Conservation (phyloP, 2,329 filamentous ascomycete genomes). For the Diaporthe sp. region DNA sequence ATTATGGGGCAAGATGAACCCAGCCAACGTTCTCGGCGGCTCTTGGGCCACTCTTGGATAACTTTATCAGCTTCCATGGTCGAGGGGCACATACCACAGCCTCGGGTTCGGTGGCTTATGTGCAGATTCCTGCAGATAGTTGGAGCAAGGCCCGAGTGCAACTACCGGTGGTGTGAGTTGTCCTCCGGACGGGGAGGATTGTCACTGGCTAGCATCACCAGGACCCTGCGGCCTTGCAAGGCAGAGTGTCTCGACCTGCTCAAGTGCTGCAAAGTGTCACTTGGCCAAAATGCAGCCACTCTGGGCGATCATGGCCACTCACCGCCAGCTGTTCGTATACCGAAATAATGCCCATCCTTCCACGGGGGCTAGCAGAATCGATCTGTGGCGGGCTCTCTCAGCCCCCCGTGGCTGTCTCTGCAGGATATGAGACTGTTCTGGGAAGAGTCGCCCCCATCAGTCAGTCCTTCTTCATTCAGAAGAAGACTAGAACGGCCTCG, state of each 20-base stretch:
- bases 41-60: background rate
- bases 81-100: background rate
- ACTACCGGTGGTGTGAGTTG: conserved; percentile 12
- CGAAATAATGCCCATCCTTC: conserved; percentile 15
- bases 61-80: conserved; percentile 10
- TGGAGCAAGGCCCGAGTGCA: background rate
- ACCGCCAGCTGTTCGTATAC: conserved; percentile 24
- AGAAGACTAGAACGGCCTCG: background rate
- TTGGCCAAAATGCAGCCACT: conserved; percentile 26
- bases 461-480: background rate
- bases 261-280: conserved; percentile 9
- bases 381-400: conserved; percentile 4
- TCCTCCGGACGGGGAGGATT: background rate
- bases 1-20: background rate
- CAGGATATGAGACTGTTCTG: background rate
- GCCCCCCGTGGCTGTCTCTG: conserved; percentile 14
- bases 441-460: background rate
- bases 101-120: conserved; percentile 22
- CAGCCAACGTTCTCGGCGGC: conserved; percentile 8
- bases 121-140: background rate
- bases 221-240: conserved; percentile 5
- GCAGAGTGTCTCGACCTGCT: conserved; percentile 12
- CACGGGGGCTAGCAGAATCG: background rate
- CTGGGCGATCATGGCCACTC: conserved; percentile 21
- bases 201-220: background rate